Percentiles rank a stretch among this genome's conserved stretches.
Evolutionary conservation across 73 alveolate species (phyloP).

Genomic region (Paramecium bursaria): DNA sequence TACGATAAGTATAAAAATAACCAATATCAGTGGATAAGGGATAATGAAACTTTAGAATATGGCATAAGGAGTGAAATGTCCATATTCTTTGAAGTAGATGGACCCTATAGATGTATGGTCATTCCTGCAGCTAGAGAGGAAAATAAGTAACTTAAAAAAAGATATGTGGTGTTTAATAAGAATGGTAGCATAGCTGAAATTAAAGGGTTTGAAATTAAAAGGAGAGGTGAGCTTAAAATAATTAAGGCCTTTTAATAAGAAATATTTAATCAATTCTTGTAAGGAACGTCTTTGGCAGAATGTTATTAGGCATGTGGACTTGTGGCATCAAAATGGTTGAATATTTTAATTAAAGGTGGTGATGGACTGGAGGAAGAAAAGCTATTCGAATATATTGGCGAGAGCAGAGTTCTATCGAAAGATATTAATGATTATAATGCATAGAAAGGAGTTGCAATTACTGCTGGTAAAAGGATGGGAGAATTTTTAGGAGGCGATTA

Average conservation of each 20-base stretch:
- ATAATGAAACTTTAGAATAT: constrained; percentile 71
- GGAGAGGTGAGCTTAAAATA: constrained; percentile 99
- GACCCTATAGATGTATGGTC: constrained; percentile 99
- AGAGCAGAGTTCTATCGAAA: constrained; percentile 88
- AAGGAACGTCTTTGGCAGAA: constrained; percentile 94
- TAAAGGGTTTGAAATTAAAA: constrained; percentile 98
- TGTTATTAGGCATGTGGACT: constrained; percentile 96
- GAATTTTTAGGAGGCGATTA: constrained; percentile 97
- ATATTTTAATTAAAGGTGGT: constrained; percentile 81
- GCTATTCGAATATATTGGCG: constrained; percentile 93
- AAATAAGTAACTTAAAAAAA: constrained; percentile 98
- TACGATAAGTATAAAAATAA: constrained; percentile 97
- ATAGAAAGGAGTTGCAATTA: constrained; percentile 89
- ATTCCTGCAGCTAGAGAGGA: constrained; percentile 98
- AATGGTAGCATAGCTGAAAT: constrained; percentile 86
- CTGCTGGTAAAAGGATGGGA: constrained; percentile 98
- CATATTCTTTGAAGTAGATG: constrained; percentile 99
- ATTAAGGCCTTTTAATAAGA: constrained; percentile 98
- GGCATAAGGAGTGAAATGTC: constrained; percentile 94
- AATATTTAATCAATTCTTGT: constrained; percentile 96
- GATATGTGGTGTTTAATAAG: constrained; percentile 77
- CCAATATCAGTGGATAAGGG: constrained; percentile 87
- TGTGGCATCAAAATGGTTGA: constrained; percentile 80
- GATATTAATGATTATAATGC: constrained; percentile 92
- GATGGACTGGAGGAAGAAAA: constrained; percentile 93